Evolutionary conservation across 75 land plant species (phyloP), one percentile per base, ranked within the genome.

Genomic region (Adiantum capillusveneris): DNA sequence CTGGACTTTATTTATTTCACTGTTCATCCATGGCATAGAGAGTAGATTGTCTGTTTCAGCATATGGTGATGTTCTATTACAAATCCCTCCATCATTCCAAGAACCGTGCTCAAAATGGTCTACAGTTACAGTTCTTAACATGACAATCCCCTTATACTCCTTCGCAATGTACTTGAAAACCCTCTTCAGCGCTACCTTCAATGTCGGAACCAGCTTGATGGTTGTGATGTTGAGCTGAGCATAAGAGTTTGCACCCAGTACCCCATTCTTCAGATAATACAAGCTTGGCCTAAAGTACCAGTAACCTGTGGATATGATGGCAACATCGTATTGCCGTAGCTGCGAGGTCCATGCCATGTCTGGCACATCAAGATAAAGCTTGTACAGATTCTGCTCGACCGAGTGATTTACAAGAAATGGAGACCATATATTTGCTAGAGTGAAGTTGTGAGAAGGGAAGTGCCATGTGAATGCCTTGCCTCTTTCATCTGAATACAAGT

Each of bases 61-160:
- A 26, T 68, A 85, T 14, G 88, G 88, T 59, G 45, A 34, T 6
- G 58, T 81, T 57, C 62, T 75, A 2, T 80, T 67, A 53, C 88
- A 85, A 17, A 81, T 75, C 28, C 82, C 84, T 7, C 73, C 67
- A 54, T 81, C 71, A 60, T 76, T 79, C 88, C 88, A 85, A 24
- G 78, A 81, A 34, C 88, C 88, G 27, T 46, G 44, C 60, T 81
- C 88, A 41, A 85, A 85, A 62, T 85, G 88, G 14, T 74, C 57
- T 12, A 78, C 82, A 29, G 88, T 75, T 56, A 85, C 75, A n/a
- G 84, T 81, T 63, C 83, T 31, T 31, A 76, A 16, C 16, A 67
- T 72, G 39, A 59, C 6, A 24, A 31, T 57, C 19, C 43, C 45
- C 61, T 53, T 63, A 42, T 29, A 31, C 68, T 39, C 44, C 43